Evolutionary conservation across 345 rosid species (phyloP).

Genomic region (Pistacia atlantica): DNA sequence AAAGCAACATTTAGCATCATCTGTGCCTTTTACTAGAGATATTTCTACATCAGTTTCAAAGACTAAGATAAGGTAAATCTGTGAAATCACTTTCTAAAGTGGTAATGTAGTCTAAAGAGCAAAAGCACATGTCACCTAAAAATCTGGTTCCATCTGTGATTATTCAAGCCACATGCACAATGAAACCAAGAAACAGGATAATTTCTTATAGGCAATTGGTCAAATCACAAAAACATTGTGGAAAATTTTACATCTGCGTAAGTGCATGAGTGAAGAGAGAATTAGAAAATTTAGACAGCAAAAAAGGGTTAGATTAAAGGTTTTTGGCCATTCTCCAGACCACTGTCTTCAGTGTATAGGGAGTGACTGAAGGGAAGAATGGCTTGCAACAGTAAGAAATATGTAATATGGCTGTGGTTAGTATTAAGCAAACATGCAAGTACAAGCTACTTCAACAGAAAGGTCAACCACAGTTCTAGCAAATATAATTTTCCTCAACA

Average conservation of each 20-base stretch:
- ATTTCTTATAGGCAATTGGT: background rate
- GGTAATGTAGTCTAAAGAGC: background rate
- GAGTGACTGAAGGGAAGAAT: background rate
- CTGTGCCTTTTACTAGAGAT: background rate
- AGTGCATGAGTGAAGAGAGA: background rate
- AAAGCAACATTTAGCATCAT: background rate
- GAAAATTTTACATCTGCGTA: too few species aligned
- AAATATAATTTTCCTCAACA: too few species aligned
- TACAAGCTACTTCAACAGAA: too few species aligned
- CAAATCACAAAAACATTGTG: background rate
- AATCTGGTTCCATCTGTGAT: background rate
- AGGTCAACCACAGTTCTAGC: too few species aligned
- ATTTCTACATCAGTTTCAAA: background rate
- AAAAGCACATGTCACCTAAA: too few species aligned
- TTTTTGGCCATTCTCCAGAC: background rate
- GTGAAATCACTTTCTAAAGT: background rate
- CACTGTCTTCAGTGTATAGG: background rate
- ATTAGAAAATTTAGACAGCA: too few species aligned
- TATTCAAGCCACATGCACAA: too few species aligned
- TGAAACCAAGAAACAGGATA: background rate
- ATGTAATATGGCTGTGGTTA: background rate
- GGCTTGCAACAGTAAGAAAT: too few species aligned
- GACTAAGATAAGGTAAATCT: background rate
- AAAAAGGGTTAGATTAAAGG: background rate
- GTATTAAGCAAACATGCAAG: too few species aligned